Conservation (phyloP, 179 eudicot species). For the Silene noctiflora region DNA sequence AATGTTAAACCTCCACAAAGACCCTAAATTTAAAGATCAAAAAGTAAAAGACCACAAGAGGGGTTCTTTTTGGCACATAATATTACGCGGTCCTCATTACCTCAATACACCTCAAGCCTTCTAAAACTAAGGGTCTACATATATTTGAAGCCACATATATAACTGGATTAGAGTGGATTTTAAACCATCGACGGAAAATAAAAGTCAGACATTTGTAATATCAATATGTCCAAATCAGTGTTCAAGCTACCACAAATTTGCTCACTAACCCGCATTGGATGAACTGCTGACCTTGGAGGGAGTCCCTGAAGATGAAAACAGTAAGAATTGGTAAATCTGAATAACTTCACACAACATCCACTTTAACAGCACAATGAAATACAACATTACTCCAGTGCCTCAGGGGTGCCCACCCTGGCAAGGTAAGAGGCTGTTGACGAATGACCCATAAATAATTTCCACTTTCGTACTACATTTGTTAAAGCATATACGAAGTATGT, state of each 20-base stretch:
- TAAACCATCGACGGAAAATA: not conserved
- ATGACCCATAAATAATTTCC: not conserved
- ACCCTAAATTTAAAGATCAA: not conserved
- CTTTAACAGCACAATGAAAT: not conserved
- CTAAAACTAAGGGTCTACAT: not conserved
- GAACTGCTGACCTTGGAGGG: slow-evolving; percentile 96
- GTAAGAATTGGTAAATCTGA: not conserved
- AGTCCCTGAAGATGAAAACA: slow-evolving; percentile 53
- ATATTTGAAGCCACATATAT: not conserved
- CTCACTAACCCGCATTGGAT: slow-evolving; percentile 95
- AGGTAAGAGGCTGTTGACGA: not conserved
- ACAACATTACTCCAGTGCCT: not conserved
- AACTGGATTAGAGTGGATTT: not conserved
- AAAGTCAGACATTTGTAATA: not conserved
- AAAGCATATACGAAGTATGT: not conserved
- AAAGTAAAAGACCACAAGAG: not conserved
- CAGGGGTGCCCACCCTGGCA: not conserved
- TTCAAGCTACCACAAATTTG: slow-evolving; percentile 19
- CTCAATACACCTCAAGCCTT: not conserved
- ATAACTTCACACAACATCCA: not conserved
- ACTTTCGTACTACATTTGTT: not conserved
- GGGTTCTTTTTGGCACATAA: not conserved
- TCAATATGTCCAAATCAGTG: not conserved
- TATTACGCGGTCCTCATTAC: not conserved
- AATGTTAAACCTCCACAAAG: not conserved